Conservation (phyloP, 148 eudicot genomes). For the Drosera capensis region DNA sequence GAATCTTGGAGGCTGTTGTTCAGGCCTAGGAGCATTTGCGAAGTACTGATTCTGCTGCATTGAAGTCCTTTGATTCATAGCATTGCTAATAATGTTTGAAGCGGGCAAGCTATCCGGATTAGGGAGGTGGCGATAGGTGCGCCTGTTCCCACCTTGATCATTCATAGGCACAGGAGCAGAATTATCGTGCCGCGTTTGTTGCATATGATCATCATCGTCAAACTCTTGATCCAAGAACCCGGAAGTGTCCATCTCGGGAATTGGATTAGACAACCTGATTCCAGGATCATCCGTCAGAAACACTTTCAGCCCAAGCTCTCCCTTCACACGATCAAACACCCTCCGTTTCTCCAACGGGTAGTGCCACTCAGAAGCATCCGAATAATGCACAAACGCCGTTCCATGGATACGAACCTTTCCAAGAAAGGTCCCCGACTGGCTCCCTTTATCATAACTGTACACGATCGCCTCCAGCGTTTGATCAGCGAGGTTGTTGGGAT, state of each 20-base stretch:
- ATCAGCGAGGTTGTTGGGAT: conserved; percentile 46
- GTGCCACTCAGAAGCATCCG: conserved; percentile 75
- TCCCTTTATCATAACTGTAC: conserved; percentile 13
- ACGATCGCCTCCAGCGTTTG: conserved; percentile 52
- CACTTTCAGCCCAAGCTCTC: conserved; percentile 90
- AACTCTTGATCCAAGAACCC: conserved; percentile 9
- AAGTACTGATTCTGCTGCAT: no score
- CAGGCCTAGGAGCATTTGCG: background rate
- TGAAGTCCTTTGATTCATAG: no score
- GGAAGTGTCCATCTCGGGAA: conserved; percentile 17
- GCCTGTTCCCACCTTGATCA: no score
- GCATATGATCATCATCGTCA: conserved; percentile 6
- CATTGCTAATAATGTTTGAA: no score
- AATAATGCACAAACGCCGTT: conserved; percentile 71
- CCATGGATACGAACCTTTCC: conserved; percentile 75
- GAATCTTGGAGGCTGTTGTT: background rate
- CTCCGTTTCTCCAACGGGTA: conserved; percentile 86
- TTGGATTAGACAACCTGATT: conserved; percentile 49
- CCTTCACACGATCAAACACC: conserved; percentile 68
- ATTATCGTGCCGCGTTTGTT: conserved; percentile 1
- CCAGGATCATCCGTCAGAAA: conserved; percentile 68
- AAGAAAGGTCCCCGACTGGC: conserved; percentile 43
- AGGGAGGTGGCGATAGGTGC: background rate
- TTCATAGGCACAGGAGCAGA: no score
- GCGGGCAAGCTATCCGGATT: conserved; percentile 6